A percentile compares a stretch with the other conserved stretches of the same genome.
Evolutionary conservation across 2,329 filamentous ascomycete genomes (phyloP).

Genomic region (Penicillium sp.): DNA sequence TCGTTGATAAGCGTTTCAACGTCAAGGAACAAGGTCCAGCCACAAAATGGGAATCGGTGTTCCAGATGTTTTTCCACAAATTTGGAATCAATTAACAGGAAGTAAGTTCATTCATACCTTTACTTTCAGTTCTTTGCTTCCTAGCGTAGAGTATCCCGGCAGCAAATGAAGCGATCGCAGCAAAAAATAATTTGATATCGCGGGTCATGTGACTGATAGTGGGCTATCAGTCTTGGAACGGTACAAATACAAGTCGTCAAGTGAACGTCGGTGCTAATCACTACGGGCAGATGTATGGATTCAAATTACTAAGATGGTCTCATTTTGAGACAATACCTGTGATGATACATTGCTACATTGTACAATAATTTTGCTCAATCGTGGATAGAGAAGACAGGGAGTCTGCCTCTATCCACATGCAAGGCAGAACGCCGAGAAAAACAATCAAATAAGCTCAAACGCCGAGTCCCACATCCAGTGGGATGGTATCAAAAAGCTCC

Average conservation of each 20-base stretch:
- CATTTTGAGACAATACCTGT: background rate
- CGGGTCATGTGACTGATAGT: slow-evolving; percentile 20
- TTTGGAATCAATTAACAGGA: background rate
- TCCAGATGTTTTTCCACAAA: background rate
- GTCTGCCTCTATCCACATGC: slow-evolving; percentile 14
- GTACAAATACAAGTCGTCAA: background rate
- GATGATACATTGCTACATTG: slow-evolving; percentile 15
- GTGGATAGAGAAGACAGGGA: background rate
- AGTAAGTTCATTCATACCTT: slow-evolving; percentile 13
- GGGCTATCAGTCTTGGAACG: slow-evolving; percentile 3
- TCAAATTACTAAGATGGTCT: background rate
- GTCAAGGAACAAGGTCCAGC: background rate
- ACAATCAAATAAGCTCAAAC: slow-evolving; percentile 16
- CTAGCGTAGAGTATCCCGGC: slow-evolving; percentile 9
- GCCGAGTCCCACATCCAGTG: slow-evolving; percentile 15
- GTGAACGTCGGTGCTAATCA: background rate
- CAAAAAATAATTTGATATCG: slow-evolving; percentile 25
- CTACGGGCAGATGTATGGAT: background rate
- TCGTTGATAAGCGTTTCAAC: slow-evolving; percentile 14
- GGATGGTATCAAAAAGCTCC: slow-evolving; percentile 15
- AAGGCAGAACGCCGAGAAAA: slow-evolving; percentile 9
- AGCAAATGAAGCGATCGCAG: slow-evolving; percentile 12
- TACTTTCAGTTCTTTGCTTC: slow-evolving; percentile 7
- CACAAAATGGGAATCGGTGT: background rate
- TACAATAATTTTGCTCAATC: slow-evolving; percentile 1